Evolutionary conservation across 805 yeast species (phyloP), one percentile per base, ranked within the genome.

Genomic region (Candida argentea): DNA sequence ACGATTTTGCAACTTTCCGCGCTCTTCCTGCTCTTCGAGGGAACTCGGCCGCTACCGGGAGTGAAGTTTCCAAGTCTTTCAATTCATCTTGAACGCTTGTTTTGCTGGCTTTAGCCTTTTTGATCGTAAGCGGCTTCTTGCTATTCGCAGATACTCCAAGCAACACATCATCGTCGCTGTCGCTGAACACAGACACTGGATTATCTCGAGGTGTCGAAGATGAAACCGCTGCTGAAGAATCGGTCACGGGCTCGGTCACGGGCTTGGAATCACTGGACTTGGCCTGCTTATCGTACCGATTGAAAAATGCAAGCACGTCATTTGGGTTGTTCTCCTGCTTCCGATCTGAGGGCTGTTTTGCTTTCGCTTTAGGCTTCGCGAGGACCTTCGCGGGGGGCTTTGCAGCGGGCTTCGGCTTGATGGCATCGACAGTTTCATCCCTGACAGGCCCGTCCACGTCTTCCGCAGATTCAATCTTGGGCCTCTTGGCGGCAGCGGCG

Each of bases 91-190:
- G 30, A 8, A 43, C n/a, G n/a, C n/a, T n/a, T n/a, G n/a, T n/a
- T n/a, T n/a, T n/a, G n/a, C n/a, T n/a, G n/a, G n/a, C n/a, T n/a
- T n/a, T n/a, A 28, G 32, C 16, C 27, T 31, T 5, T 28, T 32
- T 5, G 40, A 27, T 14, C 14, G 13, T 16, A 10, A 20, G 15
- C 12, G 26, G 12, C 20, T 24, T 25, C 16, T 17, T 12, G 15
- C 14, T 20, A 5, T 17, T 12, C 19, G 14, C 14, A 7, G 22
- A 18, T 12, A 25, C 10, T 20, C 29, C 29, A 26, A 26, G 29
- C 3, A 53, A 34, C 16, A 53, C 36, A 24, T 48, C 57, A 20
- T 56, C 62, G 27, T 56, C 63, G 5, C 55, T 61, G 32, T 55
- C 50, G 32, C 12, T 25, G 12, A 17, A 17, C 13, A 14, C 20